Conservation (phyloP, 106 monocot genomes). For the Gastrodia elata region DNA sequence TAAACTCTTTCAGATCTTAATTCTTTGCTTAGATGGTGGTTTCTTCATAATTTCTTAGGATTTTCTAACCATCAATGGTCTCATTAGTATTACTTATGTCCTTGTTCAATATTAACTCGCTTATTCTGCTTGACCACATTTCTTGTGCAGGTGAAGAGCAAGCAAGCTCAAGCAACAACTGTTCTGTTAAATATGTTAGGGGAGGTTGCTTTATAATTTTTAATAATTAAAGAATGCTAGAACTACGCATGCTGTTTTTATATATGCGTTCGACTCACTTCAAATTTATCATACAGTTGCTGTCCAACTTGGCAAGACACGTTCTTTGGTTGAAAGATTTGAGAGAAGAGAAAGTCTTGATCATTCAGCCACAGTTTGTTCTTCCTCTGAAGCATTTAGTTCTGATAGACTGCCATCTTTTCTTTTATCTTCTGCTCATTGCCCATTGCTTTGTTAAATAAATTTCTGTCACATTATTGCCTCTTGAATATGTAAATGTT, state of each 20-base stretch:
- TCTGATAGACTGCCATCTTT: not conserved
- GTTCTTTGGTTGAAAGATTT: conserved; percentile 83
- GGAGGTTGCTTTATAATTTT: conserved; percentile 43
- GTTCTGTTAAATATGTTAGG: conserved; percentile 60
- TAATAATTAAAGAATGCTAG: not conserved
- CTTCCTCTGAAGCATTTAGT: conserved; percentile 14
- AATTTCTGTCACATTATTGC: not conserved
- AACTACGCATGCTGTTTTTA: not conserved
- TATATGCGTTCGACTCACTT: conserved; percentile 10
- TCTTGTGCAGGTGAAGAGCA: conserved; percentile 34
- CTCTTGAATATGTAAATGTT: not conserved
- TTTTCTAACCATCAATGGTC: not conserved
- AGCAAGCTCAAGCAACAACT: conserved; percentile 24
- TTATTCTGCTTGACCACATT: not conserved
- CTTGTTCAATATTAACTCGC: not conserved
- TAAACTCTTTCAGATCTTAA: not conserved
- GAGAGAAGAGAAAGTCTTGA: conserved; percentile 58
- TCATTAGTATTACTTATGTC: not conserved
- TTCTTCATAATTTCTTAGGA: not conserved
- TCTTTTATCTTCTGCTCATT: not conserved
- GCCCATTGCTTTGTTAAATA: not conserved
- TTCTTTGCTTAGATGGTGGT: not conserved
- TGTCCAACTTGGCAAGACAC: conserved; percentile 72
- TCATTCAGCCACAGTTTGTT: conserved; percentile 11
- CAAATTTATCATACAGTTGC: conserved; percentile 41